These are phyloP conservation scores for Cicer chorassanicum DNA, from an alignment of 306 rosid species.

Conservation along the genomic window DNA sequence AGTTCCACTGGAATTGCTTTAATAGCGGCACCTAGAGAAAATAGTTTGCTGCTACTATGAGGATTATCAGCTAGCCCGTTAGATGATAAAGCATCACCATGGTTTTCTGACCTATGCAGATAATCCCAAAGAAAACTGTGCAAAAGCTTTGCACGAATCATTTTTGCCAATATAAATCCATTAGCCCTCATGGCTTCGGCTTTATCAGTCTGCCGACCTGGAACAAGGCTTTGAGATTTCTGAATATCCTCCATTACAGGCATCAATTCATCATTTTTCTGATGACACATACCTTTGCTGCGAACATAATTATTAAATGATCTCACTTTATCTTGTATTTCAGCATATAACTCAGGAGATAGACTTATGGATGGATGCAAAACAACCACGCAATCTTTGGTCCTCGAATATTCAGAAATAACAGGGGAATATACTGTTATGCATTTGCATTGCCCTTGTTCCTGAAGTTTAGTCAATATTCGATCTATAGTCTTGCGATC, in stretches of 20 bases:
- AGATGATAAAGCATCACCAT: conserved; percentile 52
- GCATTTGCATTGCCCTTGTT: conserved; percentile 71
- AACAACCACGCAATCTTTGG: conserved; percentile 57
- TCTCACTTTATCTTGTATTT: conserved; percentile 75
- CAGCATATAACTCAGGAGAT: conserved; percentile 71
- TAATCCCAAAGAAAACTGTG: conserved; percentile 87
- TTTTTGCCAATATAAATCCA: conserved; percentile 91
- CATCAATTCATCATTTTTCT: conserved; percentile 57
- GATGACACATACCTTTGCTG: conserved; percentile 57
- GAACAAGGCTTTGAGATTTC: conserved; percentile 57
- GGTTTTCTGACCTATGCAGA: conserved; percentile 53
- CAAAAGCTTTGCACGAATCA: conserved; percentile 89
- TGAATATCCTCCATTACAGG: conserved; percentile 78
- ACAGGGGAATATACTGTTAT: conserved; percentile 67
- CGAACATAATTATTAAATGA: conserved; percentile 71
- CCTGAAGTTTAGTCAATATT: conserved; percentile 72
- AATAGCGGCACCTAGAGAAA: conserved; percentile 70
- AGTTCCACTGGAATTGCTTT: conserved; percentile 85
- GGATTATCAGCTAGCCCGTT: conserved; percentile 56
- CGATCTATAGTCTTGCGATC: conserved; percentile 83
- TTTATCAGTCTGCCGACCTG: conserved; percentile 56
- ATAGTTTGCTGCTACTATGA: conserved; percentile 65
- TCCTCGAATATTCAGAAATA: conserved; percentile 66
- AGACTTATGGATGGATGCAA: conserved; percentile 75
- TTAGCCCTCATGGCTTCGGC: conserved; percentile 83